Conservation (phyloP, 805 yeast genomes). For the Myxozyma melibiosi region DNA sequence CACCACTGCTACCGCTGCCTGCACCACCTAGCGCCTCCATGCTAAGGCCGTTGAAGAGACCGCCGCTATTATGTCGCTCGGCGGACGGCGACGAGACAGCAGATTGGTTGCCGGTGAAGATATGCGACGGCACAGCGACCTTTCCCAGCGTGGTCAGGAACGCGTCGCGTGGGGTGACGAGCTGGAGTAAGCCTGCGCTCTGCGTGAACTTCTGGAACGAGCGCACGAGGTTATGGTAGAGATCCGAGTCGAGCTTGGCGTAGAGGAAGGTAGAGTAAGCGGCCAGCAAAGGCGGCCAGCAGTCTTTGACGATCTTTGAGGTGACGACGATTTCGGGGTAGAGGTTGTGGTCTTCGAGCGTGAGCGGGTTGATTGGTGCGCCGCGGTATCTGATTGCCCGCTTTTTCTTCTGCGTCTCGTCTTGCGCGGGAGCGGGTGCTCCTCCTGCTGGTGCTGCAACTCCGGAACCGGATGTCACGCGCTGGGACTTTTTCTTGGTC, state of each 20-base stretch:
- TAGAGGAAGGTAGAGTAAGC: slow-evolving; percentile 58
- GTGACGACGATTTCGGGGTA: slow-evolving; percentile 22
- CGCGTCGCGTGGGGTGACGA: slow-evolving; percentile 59
- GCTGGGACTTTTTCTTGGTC: slow-evolving; percentile 5
- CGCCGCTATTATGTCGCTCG: slow-evolving; percentile 21
- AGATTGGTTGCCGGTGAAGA: slow-evolving; percentile 28
- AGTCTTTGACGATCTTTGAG: slow-evolving; percentile 33
- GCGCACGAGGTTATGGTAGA: slow-evolving; percentile 67
- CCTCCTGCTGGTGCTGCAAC: slow-evolving; percentile 1
- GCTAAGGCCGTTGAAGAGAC: slow-evolving; percentile 29
- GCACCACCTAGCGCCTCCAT: slow-evolving; percentile 19
- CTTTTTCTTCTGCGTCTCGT: not conserved
- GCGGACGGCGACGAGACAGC: slow-evolving; percentile 8
- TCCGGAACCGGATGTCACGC: not conserved
- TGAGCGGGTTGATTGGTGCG: slow-evolving; percentile 31
- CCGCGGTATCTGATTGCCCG: slow-evolving; percentile 29
- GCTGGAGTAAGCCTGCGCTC: slow-evolving; percentile 73
- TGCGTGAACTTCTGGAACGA: slow-evolving; percentile 81
- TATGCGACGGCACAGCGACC: slow-evolving; percentile 37
- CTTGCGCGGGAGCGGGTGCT: not conserved
- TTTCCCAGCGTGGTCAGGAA: slow-evolving; percentile 44
- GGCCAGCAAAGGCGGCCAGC: slow-evolving; percentile 47
- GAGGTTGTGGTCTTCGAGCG: slow-evolving; percentile 28
- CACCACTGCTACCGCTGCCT: too few species aligned
- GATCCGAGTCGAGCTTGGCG: slow-evolving; percentile 68